These are phyloP conservation scores for sorghum (Sorghum bicolor) DNA, from an alignment of 176 grass and related monocot species.

Conservation along the genomic window DNA sequence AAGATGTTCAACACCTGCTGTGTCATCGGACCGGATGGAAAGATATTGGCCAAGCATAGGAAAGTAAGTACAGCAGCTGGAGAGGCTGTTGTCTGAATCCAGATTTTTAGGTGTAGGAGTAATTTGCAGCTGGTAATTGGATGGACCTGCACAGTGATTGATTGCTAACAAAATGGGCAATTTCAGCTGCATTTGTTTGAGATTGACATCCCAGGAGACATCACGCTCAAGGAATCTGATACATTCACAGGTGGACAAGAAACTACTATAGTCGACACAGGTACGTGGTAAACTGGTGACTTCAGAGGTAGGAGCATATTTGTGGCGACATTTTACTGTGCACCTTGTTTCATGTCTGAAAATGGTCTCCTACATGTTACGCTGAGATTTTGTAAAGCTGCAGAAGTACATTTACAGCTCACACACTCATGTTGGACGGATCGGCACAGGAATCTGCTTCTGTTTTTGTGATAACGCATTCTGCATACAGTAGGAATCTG, in stretches of 20 bases:
- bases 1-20: slow-evolving; percentile 59
- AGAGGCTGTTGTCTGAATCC: background rate
- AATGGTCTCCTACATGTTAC: background rate
- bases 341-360: background rate
- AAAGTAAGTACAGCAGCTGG: slow-evolving; percentile 31
- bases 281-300: slow-evolving; percentile 6
- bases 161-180: background rate
- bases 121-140: background rate
- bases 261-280: slow-evolving; percentile 58
- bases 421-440: background rate
- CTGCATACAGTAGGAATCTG: slow-evolving; percentile 21
- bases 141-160: background rate
- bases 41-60: slow-evolving; percentile 54
- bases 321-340: background rate
- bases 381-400: background rate
- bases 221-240: slow-evolving; percentile 52
- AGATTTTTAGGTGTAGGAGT: background rate
- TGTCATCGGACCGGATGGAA: slow-evolving; percentile 45
- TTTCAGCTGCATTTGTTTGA: slow-evolving; percentile 68
- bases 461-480: background rate
- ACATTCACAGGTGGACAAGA: slow-evolving; percentile 43
- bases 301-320: background rate
- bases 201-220: slow-evolving; percentile 46
- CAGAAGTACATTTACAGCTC: background rate
- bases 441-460: background rate